phyloP scores from a whole-genome alignment of 2,329 filamentous ascomycete species.

The Lachnellula subtilissima region DNA sequence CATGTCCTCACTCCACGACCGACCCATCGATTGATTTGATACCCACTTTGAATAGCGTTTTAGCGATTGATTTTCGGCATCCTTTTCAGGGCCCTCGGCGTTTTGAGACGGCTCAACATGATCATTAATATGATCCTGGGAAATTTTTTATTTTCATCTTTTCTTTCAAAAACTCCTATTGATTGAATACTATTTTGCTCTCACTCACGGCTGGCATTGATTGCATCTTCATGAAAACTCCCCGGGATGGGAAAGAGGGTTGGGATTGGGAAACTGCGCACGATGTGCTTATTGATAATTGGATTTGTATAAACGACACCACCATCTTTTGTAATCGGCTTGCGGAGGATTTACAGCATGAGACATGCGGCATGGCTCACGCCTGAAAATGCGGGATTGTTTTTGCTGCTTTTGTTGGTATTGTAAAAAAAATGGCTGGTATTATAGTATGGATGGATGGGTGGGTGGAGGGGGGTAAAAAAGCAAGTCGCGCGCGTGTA shows the following conservation, averaged over 20 bases:
- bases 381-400: background rate
- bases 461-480: too few species aligned
- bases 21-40: conserved; percentile 31
- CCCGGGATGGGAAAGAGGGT: background rate
- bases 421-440: too few species aligned
- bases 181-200: background rate
- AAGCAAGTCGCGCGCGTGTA: too few species aligned
- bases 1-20: conserved; percentile 5
- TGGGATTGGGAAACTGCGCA: background rate
- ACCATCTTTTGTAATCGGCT: background rate
- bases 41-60: conserved; percentile 35
- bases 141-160: conserved; percentile 1
- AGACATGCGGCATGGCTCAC: background rate
- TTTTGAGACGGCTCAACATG: conserved; percentile 4
- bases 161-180: background rate
- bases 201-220: background rate
- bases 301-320: background rate
- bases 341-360: background rate
- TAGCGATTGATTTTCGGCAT: conserved; percentile 29
- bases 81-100: conserved; percentile 8
- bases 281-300: background rate
- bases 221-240: background rate
- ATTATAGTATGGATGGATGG: too few species aligned
- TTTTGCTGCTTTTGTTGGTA: too few species aligned
- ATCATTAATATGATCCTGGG: conserved; percentile 1